Conservation (phyloP, 2,329 filamentous ascomycete genomes). For the Fusarium denticulatum region DNA sequence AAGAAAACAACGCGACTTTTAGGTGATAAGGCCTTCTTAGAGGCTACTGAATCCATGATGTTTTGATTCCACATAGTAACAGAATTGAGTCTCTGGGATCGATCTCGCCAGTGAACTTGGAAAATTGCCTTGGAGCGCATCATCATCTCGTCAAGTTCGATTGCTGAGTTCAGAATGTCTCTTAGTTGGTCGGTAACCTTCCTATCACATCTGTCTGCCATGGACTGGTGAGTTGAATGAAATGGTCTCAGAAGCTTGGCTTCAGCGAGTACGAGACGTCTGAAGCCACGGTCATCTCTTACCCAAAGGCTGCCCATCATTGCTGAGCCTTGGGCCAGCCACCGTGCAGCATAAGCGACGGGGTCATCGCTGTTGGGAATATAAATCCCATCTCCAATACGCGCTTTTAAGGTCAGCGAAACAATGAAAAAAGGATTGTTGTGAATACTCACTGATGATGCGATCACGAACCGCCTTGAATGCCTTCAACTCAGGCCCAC, state of each 20-base stretch:
- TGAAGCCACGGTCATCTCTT: accelerated
- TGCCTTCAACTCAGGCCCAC: accelerated
- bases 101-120: not conserved
- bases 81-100: not conserved
- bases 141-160: constrained; percentile 16
- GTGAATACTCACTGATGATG: not conserved
- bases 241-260: not conserved
- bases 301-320: not conserved
- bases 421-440: no score
- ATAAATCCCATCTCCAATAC: no score
- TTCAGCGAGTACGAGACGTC: not conserved
- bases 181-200: not conserved
- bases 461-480: not conserved
- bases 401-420: no score
- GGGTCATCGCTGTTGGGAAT: no score
- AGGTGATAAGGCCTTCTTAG: accelerated
- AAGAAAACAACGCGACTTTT: not conserved
- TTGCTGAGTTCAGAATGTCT: not conserved
- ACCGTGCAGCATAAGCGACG: not conserved
- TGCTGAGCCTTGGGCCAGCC: constrained; percentile 6
- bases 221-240: accelerated
- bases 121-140: constrained; percentile 22
- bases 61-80: not conserved
- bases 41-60: not conserved
- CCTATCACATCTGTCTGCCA: accelerated